Conservation (phyloP, 2,329 filamentous ascomycete species). For the Phoma sp. region DNA sequence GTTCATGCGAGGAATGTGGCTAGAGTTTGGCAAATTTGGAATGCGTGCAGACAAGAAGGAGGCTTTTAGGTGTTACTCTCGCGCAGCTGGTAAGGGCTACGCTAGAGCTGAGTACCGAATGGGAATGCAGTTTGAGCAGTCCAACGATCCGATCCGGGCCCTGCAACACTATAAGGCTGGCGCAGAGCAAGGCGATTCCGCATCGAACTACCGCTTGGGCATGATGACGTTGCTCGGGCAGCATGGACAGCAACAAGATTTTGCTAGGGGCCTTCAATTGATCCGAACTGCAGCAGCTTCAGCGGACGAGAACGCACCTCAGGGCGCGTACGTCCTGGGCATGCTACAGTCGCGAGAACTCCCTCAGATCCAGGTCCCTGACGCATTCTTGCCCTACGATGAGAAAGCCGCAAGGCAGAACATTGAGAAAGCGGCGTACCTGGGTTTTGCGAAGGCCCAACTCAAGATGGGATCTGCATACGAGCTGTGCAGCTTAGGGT, state of each 20-base stretch:
- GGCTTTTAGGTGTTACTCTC: slow-evolving; percentile 84
- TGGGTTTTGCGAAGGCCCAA: slow-evolving; percentile 95
- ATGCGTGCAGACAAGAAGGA: slow-evolving; percentile 91
- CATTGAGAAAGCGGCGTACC: slow-evolving; percentile 94
- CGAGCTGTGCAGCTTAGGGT: slow-evolving; percentile 90
- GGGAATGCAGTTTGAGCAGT: slow-evolving; percentile 97
- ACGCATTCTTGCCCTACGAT: slow-evolving; percentile 73
- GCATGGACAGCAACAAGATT: slow-evolving; percentile 88
- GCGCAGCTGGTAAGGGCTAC: slow-evolving; percentile 86
- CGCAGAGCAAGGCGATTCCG: slow-evolving; percentile 81
- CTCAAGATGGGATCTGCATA: slow-evolving; percentile 97
- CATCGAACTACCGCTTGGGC: slow-evolving; percentile 83
- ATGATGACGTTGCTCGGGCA: slow-evolving; percentile 98
- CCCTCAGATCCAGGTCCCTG: slow-evolving; percentile 86
- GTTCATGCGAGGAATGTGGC: slow-evolving; percentile 95
- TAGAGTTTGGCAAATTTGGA: slow-evolving; percentile 97
- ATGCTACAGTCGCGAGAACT: slow-evolving; percentile 93
- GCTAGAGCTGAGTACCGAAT: slow-evolving; percentile 93
- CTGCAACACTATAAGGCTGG: slow-evolving; percentile 89
- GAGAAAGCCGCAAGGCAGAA: slow-evolving; percentile 79
- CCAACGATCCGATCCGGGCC: slow-evolving; percentile 89
- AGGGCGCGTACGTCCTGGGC: slow-evolving; percentile 93
- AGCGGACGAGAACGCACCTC: slow-evolving; percentile 94
- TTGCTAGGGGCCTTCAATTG: slow-evolving; percentile 76
- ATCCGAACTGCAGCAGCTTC: slow-evolving; percentile 84